Base-by-base conservation (phyloP, 2,329 filamentous ascomycete species). In the Exophiala dermatitidis region DNA sequence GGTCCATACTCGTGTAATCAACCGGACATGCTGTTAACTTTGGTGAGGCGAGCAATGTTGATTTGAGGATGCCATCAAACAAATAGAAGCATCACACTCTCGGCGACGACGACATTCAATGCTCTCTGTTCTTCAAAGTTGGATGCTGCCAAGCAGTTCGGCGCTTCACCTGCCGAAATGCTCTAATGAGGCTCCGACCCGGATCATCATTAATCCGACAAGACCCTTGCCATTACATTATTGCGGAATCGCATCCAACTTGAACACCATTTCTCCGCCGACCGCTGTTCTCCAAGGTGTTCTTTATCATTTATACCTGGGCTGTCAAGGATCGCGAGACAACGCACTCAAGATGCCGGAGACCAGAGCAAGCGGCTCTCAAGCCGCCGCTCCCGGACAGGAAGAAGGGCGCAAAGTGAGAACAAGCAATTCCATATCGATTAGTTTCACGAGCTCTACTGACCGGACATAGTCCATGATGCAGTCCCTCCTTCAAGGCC, bases 401-500 rank as follows among this genome's bases (percentile, higher is more conserved):
- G 51, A 57, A 53, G 40, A 44, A 31, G 56, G 52, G 31, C 54
- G 55, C 43, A 60, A 58, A 48, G 54, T 59, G 43, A 46, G 45
- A 44, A 29, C 37, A 5, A 32, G 28, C 6, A 28, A 9, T 26
- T 10, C 26, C 38, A 41, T 26, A 5, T 7, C 38, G 5, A 5
- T 26, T 26, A 41, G 33, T 34, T 34, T 6, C 5, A 34, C 12
- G 12, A 26, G 5, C 12, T 7, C 28, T 46, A 46, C 52, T 59
- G 43, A 59, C 50, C 46, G 52, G 43, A 32, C 60, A 46, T 62
- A 75, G 73, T 71, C 68, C 56, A 64, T 66, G 60, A 63, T 74
- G 54, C 69, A 69, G 59, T 64, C 74, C 30, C 66, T 73, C 52
- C 63, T 78, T 53, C 80, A 83, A 67, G 78, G 76, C 57, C 65